phyloP scores from a whole-genome alignment of 2,329 filamentous ascomycete genomes.

The Aspergillus sp. region DNA sequence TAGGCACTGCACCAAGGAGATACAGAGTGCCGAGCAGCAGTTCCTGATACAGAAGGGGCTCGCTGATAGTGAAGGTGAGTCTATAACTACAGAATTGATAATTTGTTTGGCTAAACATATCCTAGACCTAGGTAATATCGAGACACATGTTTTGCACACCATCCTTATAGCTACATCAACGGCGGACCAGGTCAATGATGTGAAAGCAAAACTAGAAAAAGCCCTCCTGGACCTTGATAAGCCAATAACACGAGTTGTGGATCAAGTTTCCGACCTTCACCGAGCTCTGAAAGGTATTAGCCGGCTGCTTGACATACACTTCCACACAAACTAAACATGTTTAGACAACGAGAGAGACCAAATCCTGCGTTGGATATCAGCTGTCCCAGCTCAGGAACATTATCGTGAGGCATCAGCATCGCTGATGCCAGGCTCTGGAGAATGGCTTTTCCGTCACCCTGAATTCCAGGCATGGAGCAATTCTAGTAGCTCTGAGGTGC shows the following conservation, averaged over 20 bases:
- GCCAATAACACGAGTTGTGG: background rate
- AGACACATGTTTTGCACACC: too few relatives aligned
- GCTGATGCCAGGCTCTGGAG: background rate
- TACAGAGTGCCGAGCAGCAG: too few relatives aligned
- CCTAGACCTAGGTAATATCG: too few relatives aligned
- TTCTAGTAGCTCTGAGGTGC: background rate
- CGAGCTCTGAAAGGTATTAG: background rate
- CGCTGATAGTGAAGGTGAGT: too few relatives aligned
- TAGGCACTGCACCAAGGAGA: too few relatives aligned
- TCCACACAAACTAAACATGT: background rate
- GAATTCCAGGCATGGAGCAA: background rate
- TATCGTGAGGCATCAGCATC: background rate
- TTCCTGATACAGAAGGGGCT: too few relatives aligned
- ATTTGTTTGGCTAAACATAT: too few relatives aligned
- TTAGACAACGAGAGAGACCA: background rate
- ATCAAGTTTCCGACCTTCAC: background rate
- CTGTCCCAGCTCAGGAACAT: background rate
- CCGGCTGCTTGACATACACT: background rate
- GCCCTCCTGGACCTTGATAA: too few relatives aligned
- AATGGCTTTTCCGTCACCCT: background rate
- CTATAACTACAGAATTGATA: too few relatives aligned
- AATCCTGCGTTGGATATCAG: background rate
- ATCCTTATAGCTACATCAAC: too few relatives aligned
- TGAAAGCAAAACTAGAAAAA: too few relatives aligned
- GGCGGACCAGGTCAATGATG: too few relatives aligned